phyloP scores from a whole-genome alignment of 1,284 basidiomycete species.

The Blastosporella zonata region DNA sequence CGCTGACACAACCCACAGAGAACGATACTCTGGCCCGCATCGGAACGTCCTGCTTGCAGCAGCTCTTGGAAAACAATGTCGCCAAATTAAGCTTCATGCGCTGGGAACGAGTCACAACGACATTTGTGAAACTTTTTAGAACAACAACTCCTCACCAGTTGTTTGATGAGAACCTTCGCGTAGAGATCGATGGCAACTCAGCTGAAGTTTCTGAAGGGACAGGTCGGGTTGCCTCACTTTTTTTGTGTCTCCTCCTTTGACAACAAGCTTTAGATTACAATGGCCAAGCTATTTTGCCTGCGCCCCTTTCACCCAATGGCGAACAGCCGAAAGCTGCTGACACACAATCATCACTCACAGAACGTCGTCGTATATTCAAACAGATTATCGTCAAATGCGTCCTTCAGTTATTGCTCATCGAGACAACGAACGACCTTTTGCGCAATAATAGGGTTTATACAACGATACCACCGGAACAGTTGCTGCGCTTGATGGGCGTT shows the following conservation, averaged over 20 bases:
- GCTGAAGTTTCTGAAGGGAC: conserved; percentile 54
- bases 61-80: conserved; percentile 93
- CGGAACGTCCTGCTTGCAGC: conserved; percentile 96
- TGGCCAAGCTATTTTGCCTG: conserved; percentile 72
- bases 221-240: conserved; percentile 34
- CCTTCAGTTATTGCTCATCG: conserved; percentile 93
- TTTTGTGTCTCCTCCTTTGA: conserved; percentile 10
- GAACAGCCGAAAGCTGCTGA: conserved; percentile 50
- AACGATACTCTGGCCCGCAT: conserved; percentile 98
- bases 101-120: conserved; percentile 92
- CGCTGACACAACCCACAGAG: conserved; percentile 49
- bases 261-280: conserved; percentile 46
- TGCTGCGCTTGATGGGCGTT: conserved; percentile 90
- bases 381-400: conserved; percentile 99
- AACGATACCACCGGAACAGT: conserved; percentile 91
- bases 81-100: conserved; percentile 79
- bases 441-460: conserved; percentile 91
- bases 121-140: conserved; percentile 94
- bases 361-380: conserved; percentile 91
- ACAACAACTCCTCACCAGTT: conserved; percentile 98
- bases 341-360: conserved; percentile 52
- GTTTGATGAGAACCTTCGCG: conserved; percentile 85
- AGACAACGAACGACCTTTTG: conserved; percentile 95
- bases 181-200: conserved; percentile 69
- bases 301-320: conserved; percentile 67